Evolutionary conservation across 1,139 yeast species (phyloP).

Genomic region (Candida labiduridarum): DNA sequence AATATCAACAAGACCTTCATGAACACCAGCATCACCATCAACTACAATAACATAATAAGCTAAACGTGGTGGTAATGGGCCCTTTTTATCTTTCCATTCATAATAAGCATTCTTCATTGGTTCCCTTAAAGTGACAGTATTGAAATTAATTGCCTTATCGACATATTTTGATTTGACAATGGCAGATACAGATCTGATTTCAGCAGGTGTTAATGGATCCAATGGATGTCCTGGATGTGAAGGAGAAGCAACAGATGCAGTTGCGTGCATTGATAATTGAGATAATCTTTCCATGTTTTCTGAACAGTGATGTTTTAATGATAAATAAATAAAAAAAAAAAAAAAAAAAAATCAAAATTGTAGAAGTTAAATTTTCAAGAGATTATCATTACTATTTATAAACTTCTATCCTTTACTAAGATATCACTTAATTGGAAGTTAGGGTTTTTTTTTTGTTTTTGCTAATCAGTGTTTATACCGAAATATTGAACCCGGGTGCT

Average conservation of each 20-base stretch:
- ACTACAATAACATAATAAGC: constrained; percentile 69
- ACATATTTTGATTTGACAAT: constrained; percentile 37
- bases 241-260: constrained; percentile 57
- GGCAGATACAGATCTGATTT: constrained; percentile 43
- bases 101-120: constrained; percentile 65
- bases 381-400: background rate
- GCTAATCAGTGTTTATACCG: background rate
- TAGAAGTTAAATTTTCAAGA: background rate
- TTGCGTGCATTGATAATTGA: constrained; percentile 66
- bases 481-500: background rate
- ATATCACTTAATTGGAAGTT: background rate
- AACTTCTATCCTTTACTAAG: background rate
- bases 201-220: constrained; percentile 68
- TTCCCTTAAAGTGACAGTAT: constrained; percentile 71
- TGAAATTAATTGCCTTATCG: constrained; percentile 56
- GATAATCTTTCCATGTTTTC: constrained; percentile 62
- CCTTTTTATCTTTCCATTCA: constrained; percentile 64
- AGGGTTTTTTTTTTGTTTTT: background rate
- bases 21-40: constrained; percentile 59
- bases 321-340: background rate
- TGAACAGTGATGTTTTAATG: background rate
- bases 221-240: constrained; percentile 65
- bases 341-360: background rate
- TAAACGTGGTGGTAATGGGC: constrained; percentile 66
- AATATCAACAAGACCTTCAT: constrained; percentile 70